Percentiles rank a stretch among this genome's conserved stretches.
phyloP scores from a whole-genome alignment of 1,284 basidiomycete genomes.

The Bjerkandera adusta region DNA sequence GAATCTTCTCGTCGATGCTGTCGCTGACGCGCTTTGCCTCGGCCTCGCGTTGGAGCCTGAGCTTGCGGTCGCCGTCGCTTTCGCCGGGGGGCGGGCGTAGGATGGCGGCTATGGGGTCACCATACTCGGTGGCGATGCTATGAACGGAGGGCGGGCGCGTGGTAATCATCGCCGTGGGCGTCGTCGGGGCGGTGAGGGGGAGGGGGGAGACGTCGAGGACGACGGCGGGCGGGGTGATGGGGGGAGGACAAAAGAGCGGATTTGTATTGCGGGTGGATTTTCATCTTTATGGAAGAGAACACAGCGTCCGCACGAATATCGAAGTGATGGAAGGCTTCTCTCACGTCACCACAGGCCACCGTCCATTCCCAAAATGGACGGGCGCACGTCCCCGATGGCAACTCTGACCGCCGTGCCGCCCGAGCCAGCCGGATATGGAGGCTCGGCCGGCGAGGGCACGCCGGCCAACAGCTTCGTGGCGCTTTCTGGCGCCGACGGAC shows the following conservation, averaged over 20 bases:
- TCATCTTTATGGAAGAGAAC: constrained; percentile 11
- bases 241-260: constrained; percentile 14
- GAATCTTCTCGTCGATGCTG: constrained; percentile 76
- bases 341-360: constrained; percentile 6
- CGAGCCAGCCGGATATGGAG: not conserved
- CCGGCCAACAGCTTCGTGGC: constrained; percentile 13
- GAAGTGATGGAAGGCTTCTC: constrained; percentile 10
- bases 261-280: no score
- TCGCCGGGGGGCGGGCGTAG: constrained; percentile 67
- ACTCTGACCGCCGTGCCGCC: not conserved
- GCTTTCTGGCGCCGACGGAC: constrained; percentile 3
- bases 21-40: constrained; percentile 75
- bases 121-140: constrained; percentile 43
- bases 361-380: constrained; percentile 1
- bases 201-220: constrained; percentile 26
- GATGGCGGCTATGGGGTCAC: constrained; percentile 71
- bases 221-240: constrained; percentile 18
- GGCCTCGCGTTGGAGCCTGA: constrained; percentile 60
- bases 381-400: no score
- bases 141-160: constrained; percentile 55
- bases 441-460: constrained; percentile 1
- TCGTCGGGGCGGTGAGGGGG: constrained; percentile 32
- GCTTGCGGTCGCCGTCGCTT: constrained; percentile 57
- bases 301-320: constrained; percentile 5
- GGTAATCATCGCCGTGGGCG: constrained; percentile 43